These are phyloP conservation scores for Epicoccum nigrum DNA, from an alignment of 2,329 filamentous ascomycete species.

Conservation along the genomic window DNA sequence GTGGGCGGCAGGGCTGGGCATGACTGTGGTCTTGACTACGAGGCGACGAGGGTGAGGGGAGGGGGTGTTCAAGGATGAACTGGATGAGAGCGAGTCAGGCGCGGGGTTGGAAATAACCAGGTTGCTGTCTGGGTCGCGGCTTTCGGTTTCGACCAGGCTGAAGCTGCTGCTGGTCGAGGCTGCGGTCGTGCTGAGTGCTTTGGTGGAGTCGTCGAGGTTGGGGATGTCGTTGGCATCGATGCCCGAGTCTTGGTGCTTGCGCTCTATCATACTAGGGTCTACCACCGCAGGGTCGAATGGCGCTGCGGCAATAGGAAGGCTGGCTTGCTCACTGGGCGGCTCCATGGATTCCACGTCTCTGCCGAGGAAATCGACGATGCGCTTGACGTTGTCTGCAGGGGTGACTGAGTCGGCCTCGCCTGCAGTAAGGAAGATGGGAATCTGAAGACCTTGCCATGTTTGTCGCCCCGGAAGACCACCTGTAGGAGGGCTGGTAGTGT, in stretches of 20 bases:
- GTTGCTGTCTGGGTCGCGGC: slow-evolving; percentile 44
- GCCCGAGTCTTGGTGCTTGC: slow-evolving; percentile 44
- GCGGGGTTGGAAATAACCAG: slow-evolving; percentile 21
- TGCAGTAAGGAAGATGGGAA: slow-evolving; percentile 79
- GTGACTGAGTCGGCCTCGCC: slow-evolving; percentile 80
- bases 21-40: slow-evolving; percentile 69
- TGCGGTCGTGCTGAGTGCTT: slow-evolving; percentile 21
- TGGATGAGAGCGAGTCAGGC: slow-evolving; percentile 8
- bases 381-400: slow-evolving; percentile 71
- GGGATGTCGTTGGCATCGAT: slow-evolving; percentile 41
- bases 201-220: slow-evolving; percentile 23
- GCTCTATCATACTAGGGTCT: slow-evolving; percentile 28
- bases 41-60: slow-evolving; percentile 38
- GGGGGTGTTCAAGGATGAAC: slow-evolving; percentile 17
- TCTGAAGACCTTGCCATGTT: slow-evolving; percentile 72
- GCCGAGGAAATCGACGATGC: slow-evolving; percentile 61
- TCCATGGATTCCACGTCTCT: slow-evolving; percentile 44
- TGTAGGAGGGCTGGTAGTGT: slow-evolving; percentile 57
- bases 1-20: slow-evolving; percentile 81
- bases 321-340: slow-evolving; percentile 43
- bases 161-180: slow-evolving; percentile 22
- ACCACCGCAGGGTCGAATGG: slow-evolving; percentile 50
- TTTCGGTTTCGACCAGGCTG: slow-evolving; percentile 26
- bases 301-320: slow-evolving; percentile 57
- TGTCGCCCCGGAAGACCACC: slow-evolving; percentile 73